Percentiles rank a stretch among this genome's conserved stretches.
Evolutionary conservation across 176 grass and related monocot species (phyloP).

Genomic region (Oryza brachyantha): DNA sequence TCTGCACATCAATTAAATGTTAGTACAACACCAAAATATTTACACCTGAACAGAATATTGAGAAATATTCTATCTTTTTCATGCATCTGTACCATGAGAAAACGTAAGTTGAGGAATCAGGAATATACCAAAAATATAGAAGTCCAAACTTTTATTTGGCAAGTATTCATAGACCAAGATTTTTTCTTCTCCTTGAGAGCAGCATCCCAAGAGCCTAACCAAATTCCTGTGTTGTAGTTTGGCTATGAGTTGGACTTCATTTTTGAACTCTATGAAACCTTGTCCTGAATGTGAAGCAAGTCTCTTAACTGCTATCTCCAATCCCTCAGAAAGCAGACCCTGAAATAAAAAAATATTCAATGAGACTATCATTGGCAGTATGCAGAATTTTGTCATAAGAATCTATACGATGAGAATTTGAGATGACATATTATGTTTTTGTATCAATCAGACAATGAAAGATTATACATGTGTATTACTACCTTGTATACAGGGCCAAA

Average conservation of each 20-base stretch:
- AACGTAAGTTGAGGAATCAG: neutral
- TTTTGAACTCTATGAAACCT: constrained; percentile 32
- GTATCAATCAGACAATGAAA: neutral
- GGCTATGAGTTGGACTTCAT: constrained; percentile 41
- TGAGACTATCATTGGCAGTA: too few relatives aligned
- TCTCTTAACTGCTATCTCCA: constrained; percentile 23
- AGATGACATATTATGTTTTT: neutral
- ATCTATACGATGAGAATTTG: neutral
- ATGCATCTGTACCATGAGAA: too few relatives aligned
- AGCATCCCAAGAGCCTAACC: constrained; percentile 38
- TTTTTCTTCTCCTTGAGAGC: constrained; percentile 40
- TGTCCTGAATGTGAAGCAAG: constrained; percentile 36
- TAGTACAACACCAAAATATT: neutral
- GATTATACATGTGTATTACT: neutral
- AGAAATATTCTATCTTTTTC: neutral
- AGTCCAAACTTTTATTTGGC: constrained; percentile 47
- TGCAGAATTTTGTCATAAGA: too few relatives aligned
- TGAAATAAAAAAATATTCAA: neutral
- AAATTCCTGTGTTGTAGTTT: constrained; percentile 43
- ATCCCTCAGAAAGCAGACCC: neutral
- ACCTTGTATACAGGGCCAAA: constrained; percentile 59
- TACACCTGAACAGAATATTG: neutral
- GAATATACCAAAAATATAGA: constrained; percentile 36
- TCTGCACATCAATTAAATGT: constrained; percentile 23
- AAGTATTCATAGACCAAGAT: constrained; percentile 46